These are phyloP conservation scores for Mycena metata DNA, from an alignment of 768 basidiomycete genomes.

Conservation along the genomic window DNA sequence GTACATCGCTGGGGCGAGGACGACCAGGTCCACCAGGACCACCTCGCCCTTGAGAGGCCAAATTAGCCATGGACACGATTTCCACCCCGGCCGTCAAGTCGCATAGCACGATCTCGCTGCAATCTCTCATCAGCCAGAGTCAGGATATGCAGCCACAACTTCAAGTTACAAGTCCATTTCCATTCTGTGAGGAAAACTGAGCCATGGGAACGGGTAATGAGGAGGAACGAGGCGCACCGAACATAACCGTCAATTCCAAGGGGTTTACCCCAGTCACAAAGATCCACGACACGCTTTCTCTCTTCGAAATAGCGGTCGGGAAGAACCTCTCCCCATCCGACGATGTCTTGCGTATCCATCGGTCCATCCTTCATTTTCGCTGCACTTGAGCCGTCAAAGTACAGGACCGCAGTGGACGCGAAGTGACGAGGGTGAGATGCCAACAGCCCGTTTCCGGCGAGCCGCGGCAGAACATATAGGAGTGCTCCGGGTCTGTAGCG, in stretches of 20 bases:
- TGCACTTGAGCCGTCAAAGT: slow-evolving; percentile 50
- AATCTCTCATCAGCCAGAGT: slow-evolving; percentile 7
- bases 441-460: slow-evolving; percentile 39
- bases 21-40: slow-evolving; percentile 25
- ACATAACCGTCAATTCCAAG: slow-evolving; percentile 52
- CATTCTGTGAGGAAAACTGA: slow-evolving; percentile 50
- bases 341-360: slow-evolving; percentile 53
- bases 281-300: slow-evolving; percentile 40
- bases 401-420: slow-evolving; percentile 48
- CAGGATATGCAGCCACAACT: slow-evolving; percentile 32
- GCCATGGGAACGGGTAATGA: not conserved
- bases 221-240: slow-evolving; percentile 33
- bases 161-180: slow-evolving; percentile 66
- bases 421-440: slow-evolving; percentile 48
- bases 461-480: slow-evolving; percentile 43
- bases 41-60: slow-evolving; percentile 36
- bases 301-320: slow-evolving; percentile 42
- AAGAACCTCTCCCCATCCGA: slow-evolving; percentile 45
- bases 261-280: slow-evolving; percentile 51
- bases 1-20: not conserved
- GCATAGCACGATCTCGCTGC: slow-evolving; percentile 64
- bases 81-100: slow-evolving; percentile 58
- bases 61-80: slow-evolving; percentile 55
- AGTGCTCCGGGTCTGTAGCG: slow-evolving; percentile 52
- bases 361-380: slow-evolving; percentile 48